These are phyloP conservation scores for Hemerocallis citrina DNA, from an alignment of 106 monocot species.

Conservation along the genomic window DNA sequence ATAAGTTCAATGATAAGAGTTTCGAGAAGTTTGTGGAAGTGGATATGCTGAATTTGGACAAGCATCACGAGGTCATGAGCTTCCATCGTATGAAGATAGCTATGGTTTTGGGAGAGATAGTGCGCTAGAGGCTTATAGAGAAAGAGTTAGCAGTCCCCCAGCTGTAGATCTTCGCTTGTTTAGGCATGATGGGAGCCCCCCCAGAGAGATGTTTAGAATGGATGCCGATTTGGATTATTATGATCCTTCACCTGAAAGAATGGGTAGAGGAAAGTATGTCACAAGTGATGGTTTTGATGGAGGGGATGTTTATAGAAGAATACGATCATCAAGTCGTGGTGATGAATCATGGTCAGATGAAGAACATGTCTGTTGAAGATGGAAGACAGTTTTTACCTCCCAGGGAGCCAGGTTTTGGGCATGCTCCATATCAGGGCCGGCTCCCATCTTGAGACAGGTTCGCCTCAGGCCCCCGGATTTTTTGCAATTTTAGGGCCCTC, in stretches of 20 bases:
- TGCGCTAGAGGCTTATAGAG: slow-evolving; percentile 29
- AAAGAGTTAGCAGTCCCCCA: slow-evolving; percentile 24
- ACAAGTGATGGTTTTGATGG: slow-evolving; percentile 13
- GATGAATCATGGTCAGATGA: slow-evolving; percentile 21
- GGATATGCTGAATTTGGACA: slow-evolving; percentile 8
- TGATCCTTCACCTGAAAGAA: slow-evolving; percentile 24
- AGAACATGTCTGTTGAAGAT: slow-evolving; percentile 4
- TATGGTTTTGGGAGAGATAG: slow-evolving; percentile 26
- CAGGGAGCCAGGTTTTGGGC: slow-evolving; percentile 7
- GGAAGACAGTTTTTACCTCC: slow-evolving; percentile 2
- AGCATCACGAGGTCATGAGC: slow-evolving; percentile 11
- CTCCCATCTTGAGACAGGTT: too few species aligned
- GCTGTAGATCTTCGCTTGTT: slow-evolving; percentile 14
- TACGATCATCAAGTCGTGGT: slow-evolving; percentile 9
- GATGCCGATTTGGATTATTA: slow-evolving; percentile 23
- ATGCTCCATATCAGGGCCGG: too few species aligned
- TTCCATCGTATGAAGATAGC: slow-evolving; percentile 10
- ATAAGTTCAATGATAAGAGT: slow-evolving; percentile 8
- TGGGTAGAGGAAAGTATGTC: slow-evolving; percentile 18
- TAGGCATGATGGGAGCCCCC: slow-evolving; percentile 9
- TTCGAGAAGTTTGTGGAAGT: slow-evolving; percentile 15
- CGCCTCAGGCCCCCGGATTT: too few species aligned
- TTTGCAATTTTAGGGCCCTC: too few species aligned
- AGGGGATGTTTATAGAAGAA: slow-evolving; percentile 21
- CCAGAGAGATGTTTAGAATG: slow-evolving; percentile 6